Evolutionary conservation across 2,329 filamentous ascomycete species (phyloP).

Genomic region (Stemphylium lycopersici): DNA sequence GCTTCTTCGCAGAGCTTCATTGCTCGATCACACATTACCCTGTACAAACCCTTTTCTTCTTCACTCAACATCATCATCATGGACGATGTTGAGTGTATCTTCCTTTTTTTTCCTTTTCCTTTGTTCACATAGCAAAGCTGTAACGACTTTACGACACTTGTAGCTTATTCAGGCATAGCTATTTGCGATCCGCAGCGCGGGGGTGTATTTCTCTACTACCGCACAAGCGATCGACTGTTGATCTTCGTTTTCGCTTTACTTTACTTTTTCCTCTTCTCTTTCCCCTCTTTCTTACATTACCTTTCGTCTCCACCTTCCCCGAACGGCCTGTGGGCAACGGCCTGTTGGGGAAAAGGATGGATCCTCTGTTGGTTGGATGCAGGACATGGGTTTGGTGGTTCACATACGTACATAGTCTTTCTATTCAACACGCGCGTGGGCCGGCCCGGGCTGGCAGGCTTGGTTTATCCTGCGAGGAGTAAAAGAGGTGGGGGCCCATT

Average conservation of each 20-base stretch:
- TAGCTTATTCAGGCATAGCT: constrained; percentile 7
- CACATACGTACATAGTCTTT: no score
- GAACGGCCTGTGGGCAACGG: background rate
- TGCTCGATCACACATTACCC: constrained; percentile 21
- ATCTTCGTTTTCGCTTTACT: constrained; percentile 7
- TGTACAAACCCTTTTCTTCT: constrained; percentile 16
- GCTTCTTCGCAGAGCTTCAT: constrained; percentile 25
- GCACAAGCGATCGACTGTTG: constrained; percentile 22
- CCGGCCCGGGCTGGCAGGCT: constrained; percentile 4
- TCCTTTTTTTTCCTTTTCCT: constrained; percentile 4
- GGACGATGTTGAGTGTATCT: no score
- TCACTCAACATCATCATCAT: background rate
- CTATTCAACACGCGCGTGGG: constrained; percentile 6
- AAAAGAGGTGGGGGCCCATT: constrained; percentile 12
- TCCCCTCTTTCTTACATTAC: background rate
- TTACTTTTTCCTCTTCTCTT: constrained; percentile 1
- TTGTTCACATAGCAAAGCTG: constrained; percentile 11
- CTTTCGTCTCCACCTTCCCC: constrained; percentile 11
- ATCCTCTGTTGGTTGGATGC: constrained; percentile 24
- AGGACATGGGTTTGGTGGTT: constrained; percentile 22
- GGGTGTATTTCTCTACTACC: no score
- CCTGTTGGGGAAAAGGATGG: background rate
- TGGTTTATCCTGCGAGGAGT: no score
- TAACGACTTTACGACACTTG: constrained; percentile 31
- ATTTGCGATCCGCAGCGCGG: no score